Evolutionary conservation across 139 green algal species (phyloP).

Genomic region (Chlorella sp.): DNA sequence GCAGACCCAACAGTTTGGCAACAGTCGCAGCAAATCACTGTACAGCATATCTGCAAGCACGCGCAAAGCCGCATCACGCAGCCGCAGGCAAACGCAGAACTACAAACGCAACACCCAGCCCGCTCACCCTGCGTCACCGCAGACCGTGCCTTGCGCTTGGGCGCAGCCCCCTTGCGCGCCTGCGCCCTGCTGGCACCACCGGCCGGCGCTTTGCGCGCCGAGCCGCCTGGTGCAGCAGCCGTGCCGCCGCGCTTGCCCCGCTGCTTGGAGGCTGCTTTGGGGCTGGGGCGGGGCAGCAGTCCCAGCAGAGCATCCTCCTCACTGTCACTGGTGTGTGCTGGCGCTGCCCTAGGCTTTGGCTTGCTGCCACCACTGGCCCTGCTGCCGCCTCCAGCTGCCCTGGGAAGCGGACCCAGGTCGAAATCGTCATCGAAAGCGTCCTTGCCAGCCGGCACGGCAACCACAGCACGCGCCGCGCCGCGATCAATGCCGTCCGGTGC

Average conservation of each 20-base stretch:
- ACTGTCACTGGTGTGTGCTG: background rate
- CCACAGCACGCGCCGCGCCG: background rate
- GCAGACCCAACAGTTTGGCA: background rate
- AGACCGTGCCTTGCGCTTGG: background rate
- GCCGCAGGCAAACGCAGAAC: no score
- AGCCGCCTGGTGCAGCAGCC: background rate
- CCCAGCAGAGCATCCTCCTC: slow-evolving; percentile 6
- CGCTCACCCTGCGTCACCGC: no score
- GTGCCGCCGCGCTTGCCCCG: background rate
- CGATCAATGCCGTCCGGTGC: background rate
- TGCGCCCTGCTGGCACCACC: background rate
- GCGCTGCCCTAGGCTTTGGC: background rate
- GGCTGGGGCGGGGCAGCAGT: background rate
- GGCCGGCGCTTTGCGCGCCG: background rate
- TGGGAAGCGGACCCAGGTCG: background rate
- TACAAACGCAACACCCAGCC: no score
- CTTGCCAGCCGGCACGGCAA: background rate
- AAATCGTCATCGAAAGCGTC: slow-evolving; percentile 18
- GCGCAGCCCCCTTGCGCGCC: background rate
- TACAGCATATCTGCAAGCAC: no score
- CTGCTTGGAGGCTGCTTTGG: background rate
- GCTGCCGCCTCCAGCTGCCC: background rate
- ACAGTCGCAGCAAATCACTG: no score
- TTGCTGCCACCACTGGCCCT: background rate
- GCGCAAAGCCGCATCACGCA: no score